Percentiles rank a stretch among this genome's conserved stretches.
These are phyloP conservation scores for Phialocephala sp. DNA, from an alignment of 2,329 filamentous ascomycete species.

Conservation along the genomic window DNA sequence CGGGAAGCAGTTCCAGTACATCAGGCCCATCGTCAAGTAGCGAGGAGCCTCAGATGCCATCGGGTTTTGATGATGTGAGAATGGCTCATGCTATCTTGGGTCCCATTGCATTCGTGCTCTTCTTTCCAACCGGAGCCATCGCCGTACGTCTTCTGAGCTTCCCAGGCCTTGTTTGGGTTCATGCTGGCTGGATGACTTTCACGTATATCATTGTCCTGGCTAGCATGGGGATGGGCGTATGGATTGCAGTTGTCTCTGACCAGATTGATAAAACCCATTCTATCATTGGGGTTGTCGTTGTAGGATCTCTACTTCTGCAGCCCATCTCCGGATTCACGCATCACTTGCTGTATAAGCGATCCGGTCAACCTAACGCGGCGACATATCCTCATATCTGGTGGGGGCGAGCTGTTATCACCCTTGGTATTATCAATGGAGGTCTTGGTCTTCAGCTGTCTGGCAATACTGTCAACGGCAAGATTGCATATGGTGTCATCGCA, in stretches of 20 bases:
- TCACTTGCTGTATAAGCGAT: constrained; percentile 55
- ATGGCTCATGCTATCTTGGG: constrained; percentile 62
- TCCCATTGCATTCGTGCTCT: constrained; percentile 60
- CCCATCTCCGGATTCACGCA: constrained; percentile 63
- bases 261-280: constrained; percentile 50
- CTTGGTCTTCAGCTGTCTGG: constrained; percentile 60
- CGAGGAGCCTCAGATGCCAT: not conserved
- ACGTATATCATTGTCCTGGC: constrained; percentile 63
- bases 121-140: constrained; percentile 66
- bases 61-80: constrained; percentile 17
- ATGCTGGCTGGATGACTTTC: constrained; percentile 61
- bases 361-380: constrained; percentile 54
- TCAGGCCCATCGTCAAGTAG: constrained; percentile 9
- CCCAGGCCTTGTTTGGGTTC: constrained; percentile 47
- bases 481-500: constrained; percentile 63
- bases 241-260: constrained; percentile 40
- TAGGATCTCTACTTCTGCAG: constrained; percentile 59
- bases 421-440: constrained; percentile 69
- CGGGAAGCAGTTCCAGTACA: constrained; percentile 1
- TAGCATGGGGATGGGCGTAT: constrained; percentile 63
- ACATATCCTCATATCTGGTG: constrained; percentile 64
- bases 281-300: constrained; percentile 60
- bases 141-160: constrained; percentile 65
- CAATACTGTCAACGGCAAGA: constrained; percentile 48
- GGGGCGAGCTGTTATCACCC: constrained; percentile 60